Conservation (phyloP, 176 grass and related monocot species). For the Canna indica region DNA sequence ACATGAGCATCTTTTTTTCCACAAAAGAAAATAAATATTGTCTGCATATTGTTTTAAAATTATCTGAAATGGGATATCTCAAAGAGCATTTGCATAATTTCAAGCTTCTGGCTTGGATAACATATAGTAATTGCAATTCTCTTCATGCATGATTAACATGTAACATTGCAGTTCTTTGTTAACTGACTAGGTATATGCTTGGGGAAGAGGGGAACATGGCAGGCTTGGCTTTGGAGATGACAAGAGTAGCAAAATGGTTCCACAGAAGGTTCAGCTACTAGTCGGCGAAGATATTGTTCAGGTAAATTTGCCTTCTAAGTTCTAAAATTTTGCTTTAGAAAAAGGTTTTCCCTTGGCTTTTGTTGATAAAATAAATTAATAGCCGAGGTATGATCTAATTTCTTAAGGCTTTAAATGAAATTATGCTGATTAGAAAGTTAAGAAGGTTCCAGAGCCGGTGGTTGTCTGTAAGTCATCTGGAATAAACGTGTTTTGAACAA, state of each 20-base stretch:
- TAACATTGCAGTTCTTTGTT: slow-evolving; percentile 8
- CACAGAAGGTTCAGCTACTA: slow-evolving; percentile 66
- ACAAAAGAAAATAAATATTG: background rate
- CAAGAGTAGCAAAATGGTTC: slow-evolving; percentile 99
- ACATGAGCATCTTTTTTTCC: background rate
- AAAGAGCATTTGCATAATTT: background rate
- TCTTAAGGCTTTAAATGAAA: no score
- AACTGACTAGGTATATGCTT: slow-evolving; percentile 75
- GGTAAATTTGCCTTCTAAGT: slow-evolving; percentile 32
- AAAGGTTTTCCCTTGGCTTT: background rate
- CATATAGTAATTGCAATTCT: background rate
- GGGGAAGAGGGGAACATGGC: slow-evolving; percentile 98
- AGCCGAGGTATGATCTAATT: no score
- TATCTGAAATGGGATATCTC: background rate
- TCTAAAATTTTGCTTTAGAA: background rate
- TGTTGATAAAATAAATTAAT: no score
- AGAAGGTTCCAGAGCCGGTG: no score
- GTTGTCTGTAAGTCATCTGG: no score
- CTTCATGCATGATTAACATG: background rate
- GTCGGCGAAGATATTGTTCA: slow-evolving; percentile 69
- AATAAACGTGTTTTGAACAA: no score
- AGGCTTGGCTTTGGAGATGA: slow-evolving; percentile 98
- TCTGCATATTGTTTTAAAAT: background rate
- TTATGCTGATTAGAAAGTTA: no score
- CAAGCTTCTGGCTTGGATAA: background rate